These are phyloP conservation scores for Crotalaria pallida DNA, from an alignment of 306 rosid species.

Conservation along the genomic window DNA sequence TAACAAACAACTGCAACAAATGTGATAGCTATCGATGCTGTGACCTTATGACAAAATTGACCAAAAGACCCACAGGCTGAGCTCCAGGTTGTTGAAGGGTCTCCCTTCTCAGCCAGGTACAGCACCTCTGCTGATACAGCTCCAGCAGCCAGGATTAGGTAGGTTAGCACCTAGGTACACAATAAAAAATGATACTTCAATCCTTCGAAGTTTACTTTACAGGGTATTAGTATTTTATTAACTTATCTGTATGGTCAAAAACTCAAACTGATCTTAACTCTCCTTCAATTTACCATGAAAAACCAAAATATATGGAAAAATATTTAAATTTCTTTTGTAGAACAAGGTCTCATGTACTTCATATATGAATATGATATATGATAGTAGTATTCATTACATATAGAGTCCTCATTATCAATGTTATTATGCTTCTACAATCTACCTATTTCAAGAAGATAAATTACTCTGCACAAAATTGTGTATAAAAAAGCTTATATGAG, in stretches of 20 bases:
- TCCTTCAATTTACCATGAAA: not conserved
- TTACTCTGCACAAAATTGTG: not conserved
- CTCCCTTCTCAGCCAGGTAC: constrained; percentile 68
- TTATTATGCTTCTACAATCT: not conserved
- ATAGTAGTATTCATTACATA: too few species aligned
- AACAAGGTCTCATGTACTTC: not conserved
- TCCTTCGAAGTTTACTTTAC: too few species aligned
- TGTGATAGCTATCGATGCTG: too few species aligned
- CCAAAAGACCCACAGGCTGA: constrained; percentile 59
- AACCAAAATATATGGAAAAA: too few species aligned
- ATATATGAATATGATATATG: too few species aligned
- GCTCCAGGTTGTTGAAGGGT: constrained; percentile 49
- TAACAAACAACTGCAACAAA: constrained; percentile 44
- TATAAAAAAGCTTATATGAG: too few species aligned
- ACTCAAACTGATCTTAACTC: not conserved
- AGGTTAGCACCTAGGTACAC: constrained; percentile 48
- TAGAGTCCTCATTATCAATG: not conserved
- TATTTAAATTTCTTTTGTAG: not conserved
- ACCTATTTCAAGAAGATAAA: too few species aligned
- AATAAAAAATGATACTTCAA: not conserved
- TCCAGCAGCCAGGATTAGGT: constrained; percentile 66
- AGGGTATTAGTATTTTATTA: too few species aligned
- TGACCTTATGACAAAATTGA: constrained; percentile 61
- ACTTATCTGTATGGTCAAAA: too few species aligned
- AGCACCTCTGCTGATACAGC: constrained; percentile 55